Conservation (phyloP, 129 eudicot genomes). For the Arctium lappa region DNA sequence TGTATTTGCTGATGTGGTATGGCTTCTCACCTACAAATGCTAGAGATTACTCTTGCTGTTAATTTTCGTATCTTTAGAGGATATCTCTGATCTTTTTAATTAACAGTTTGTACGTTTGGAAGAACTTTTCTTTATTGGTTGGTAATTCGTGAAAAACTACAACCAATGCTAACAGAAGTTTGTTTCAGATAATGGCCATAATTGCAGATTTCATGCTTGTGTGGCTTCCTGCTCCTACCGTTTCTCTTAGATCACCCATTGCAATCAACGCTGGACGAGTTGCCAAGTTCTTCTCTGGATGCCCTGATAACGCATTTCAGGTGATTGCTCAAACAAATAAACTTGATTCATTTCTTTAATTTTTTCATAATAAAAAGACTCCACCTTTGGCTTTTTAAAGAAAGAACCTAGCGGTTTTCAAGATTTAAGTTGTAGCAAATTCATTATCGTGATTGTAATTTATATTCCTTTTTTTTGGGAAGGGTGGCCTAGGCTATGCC, state of each 20-base stretch:
- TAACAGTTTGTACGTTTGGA: background rate
- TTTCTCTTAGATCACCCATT: conserved; percentile 77
- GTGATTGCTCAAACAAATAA: conserved; percentile 19
- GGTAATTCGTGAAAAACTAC: background rate
- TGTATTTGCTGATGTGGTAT: conserved; percentile 96
- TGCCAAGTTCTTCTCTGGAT: conserved; percentile 67
- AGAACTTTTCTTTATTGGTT: background rate
- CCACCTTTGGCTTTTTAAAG: conserved; percentile 10
- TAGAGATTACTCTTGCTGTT: no score
- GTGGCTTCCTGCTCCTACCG: conserved; percentile 99
- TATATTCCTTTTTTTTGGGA: background rate
- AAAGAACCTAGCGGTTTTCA: background rate
- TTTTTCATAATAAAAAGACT: background rate
- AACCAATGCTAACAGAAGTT: background rate
- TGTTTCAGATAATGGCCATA: conserved; percentile 82
- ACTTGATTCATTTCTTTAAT: background rate
- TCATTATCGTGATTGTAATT: background rate
- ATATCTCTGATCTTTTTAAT: background rate
- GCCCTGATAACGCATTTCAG: conserved; percentile 97
- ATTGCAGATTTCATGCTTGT: conserved; percentile 98
- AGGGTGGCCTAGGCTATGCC: no score
- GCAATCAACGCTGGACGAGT: conserved; percentile 58
- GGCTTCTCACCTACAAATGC: conserved; percentile 14
- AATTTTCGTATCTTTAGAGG: background rate
- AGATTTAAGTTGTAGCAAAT: background rate